Evolutionary conservation across 371 early-diverging fungal species (phyloP), one percentile per base, ranked within the genome.

Genomic region (Mucor plumbeus): DNA sequence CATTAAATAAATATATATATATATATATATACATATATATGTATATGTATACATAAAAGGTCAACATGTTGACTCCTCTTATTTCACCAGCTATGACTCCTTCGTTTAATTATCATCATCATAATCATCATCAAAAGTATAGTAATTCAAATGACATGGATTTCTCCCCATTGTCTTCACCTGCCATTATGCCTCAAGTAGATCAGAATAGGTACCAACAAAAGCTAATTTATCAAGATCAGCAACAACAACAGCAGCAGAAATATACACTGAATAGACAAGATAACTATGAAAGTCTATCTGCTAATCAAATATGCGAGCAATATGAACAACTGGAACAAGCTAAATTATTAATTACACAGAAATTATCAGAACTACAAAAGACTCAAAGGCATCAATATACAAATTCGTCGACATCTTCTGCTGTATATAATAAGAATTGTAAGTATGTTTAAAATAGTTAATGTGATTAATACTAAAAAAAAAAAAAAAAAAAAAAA

Each of bases 31-130:
- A n/a, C n/a, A n/a, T n/a, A 26, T 50, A 21, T 13, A 14, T 26
- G 31, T 53, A 13, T 50, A 21, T 53, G 26, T 26, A 53, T 10
- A 53, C 31, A 19, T 9, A 53, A 50, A 53, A 53, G 53, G 53
- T 31, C 21, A 9, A 13, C 31, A 78, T 81, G 57, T 70, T 82
- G 33, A 87, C 88, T 10, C 89, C 89, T 7, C 73, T 89, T 50
- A 84, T 89, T 53, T 89, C 89, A 9, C 89, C 89, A 13, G 87
- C 86, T 21, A 86, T 86, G 80, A 89, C 87, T 13, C 89, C 89
- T 34, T 87, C 87, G 17, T 73, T 70, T 36, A 56, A 55, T 34
- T 70, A 68, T 79, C 71, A 74, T 50, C 65, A 72, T 34, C 26
- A 55, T 34, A 68, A 68, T 79, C 71, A 74, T 50, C 65, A 72